phyloP scores from a whole-genome alignment of 2,329 filamentous ascomycete genomes.

The Ilyonectria robusta region DNA sequence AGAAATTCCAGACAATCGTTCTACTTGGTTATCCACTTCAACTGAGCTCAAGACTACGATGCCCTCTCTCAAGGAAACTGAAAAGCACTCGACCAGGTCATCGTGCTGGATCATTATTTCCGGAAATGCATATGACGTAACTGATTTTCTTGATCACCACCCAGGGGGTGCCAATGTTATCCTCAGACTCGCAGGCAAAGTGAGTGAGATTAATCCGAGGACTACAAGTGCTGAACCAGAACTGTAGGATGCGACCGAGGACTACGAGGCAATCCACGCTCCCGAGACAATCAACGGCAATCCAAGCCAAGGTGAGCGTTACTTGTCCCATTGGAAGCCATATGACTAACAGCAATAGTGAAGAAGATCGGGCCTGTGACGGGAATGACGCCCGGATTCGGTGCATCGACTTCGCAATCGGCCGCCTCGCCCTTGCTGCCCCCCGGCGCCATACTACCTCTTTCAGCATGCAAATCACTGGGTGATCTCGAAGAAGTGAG shows the following conservation, averaged over 20 bases:
- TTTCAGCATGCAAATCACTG: constrained; percentile 1
- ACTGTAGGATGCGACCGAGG: constrained; percentile 13
- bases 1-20: no score
- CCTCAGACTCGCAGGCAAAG: constrained; percentile 9
- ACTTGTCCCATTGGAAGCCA: no score
- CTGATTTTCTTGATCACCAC: constrained; percentile 85
- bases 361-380: not conserved
- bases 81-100: not conserved
- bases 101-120: constrained; percentile 19
- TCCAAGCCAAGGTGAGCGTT: not conserved
- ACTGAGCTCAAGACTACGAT: not conserved
- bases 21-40: no score
- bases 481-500: not conserved
- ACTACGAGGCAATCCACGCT: constrained; percentile 2
- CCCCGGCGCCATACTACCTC: not conserved
- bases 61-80: not conserved
- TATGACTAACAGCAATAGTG: not conserved
- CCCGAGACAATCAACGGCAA: constrained; percentile 2
- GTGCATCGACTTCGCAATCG: no score
- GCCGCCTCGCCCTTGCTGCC: not conserved
- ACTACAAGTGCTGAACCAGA: not conserved
- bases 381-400: not conserved
- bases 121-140: constrained; percentile 89
- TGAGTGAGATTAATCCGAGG: not conserved
- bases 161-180: constrained; percentile 73